Evolutionary conservation across 495 filamentous ascomycete genomes (phyloP).

Genomic region (Echria macrotheca): DNA sequence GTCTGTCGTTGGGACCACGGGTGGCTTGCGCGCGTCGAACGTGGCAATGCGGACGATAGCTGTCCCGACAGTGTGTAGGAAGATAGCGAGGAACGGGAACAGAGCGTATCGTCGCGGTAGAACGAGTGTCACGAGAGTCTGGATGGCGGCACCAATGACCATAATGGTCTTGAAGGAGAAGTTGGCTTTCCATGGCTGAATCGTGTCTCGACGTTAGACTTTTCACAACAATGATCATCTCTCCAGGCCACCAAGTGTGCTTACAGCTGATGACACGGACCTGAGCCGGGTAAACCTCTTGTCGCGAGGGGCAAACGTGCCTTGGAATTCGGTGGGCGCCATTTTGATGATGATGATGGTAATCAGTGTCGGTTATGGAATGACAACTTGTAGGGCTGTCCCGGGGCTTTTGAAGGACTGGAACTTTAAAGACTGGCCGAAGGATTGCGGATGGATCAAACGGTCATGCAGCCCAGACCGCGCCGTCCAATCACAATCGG

Average conservation of each 20-base stretch:
- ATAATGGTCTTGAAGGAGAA: conserved; percentile 39
- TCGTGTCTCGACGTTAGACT: not conserved
- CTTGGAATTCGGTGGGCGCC: not conserved
- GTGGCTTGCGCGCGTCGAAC: not conserved
- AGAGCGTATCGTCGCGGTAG: conserved; percentile 33
- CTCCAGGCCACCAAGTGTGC: too few relatives aligned
- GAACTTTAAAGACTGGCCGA: too few relatives aligned
- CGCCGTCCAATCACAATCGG: too few relatives aligned
- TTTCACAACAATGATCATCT: not conserved
- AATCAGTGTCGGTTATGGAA: not conserved
- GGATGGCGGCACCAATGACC: conserved; percentile 37
- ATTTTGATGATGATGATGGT: not conserved
- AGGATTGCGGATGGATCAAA: too few relatives aligned
- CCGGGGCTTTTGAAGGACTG: too few relatives aligned
- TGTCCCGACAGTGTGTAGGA: conserved; percentile 26
- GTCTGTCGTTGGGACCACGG: conserved; percentile 7
- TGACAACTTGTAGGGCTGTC: not conserved
- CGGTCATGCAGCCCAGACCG: too few relatives aligned
- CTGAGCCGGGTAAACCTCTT: not conserved
- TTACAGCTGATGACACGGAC: not conserved
- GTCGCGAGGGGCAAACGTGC: not conserved
- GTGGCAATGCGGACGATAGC: conserved; percentile 18
- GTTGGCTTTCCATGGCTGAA: conserved; percentile 16
- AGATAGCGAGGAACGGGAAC: conserved; percentile 27
- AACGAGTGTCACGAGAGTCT: conserved; percentile 33